A percentile compares a stretch with the other conserved stretches of the same genome.
Evolutionary conservation across 2,329 filamentous ascomycete genomes (phyloP).

Genomic region (Hymenoscyphus repandus): DNA sequence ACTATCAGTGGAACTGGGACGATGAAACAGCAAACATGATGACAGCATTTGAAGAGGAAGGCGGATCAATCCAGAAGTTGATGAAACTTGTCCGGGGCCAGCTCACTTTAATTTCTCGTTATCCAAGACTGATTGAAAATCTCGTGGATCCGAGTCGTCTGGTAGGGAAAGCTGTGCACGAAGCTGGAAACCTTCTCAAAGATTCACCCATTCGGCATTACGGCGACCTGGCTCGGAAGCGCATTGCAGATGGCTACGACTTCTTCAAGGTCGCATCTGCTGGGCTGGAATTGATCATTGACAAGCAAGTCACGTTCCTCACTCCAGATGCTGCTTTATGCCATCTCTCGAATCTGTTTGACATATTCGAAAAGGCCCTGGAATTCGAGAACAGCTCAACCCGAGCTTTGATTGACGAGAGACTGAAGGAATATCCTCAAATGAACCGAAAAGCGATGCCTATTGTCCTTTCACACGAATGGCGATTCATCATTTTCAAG

Average conservation of each 20-base stretch:
- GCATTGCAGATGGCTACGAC: slow-evolving; percentile 37
- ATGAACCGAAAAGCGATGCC: slow-evolving; percentile 35
- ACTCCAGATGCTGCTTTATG: slow-evolving; percentile 39
- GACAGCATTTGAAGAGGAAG: slow-evolving; percentile 28
- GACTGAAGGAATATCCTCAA: slow-evolving; percentile 23
- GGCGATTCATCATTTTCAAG: slow-evolving; percentile 64
- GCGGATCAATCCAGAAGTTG: slow-evolving; percentile 40
- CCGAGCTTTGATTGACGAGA: slow-evolving; percentile 18
- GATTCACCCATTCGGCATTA: slow-evolving; percentile 13
- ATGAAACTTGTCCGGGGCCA: slow-evolving; percentile 39
- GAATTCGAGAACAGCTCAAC: slow-evolving; percentile 14
- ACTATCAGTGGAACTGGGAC: slow-evolving; percentile 37
- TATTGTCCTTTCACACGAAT: slow-evolving; percentile 54
- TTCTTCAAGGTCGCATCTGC: slow-evolving; percentile 40
- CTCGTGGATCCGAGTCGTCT: slow-evolving; percentile 26
- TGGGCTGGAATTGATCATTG: slow-evolving; percentile 43
- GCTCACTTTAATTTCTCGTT: slow-evolving; percentile 37
- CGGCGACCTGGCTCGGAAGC: slow-evolving; percentile 30
- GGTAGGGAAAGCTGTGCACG: slow-evolving; percentile 17
- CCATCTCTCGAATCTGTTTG: slow-evolving; percentile 38
- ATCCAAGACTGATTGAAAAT: slow-evolving; percentile 39
- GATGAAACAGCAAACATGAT: slow-evolving; percentile 23
- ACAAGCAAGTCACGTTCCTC: slow-evolving; percentile 51
- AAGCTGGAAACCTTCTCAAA: slow-evolving; percentile 16
- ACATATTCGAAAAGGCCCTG: slow-evolving; percentile 41